A percentile compares a stretch with the other conserved stretches of the same genome.
Evolutionary conservation across 371 early-diverging fungal genomes (phyloP).

Genomic region (Mortierella sp.): DNA sequence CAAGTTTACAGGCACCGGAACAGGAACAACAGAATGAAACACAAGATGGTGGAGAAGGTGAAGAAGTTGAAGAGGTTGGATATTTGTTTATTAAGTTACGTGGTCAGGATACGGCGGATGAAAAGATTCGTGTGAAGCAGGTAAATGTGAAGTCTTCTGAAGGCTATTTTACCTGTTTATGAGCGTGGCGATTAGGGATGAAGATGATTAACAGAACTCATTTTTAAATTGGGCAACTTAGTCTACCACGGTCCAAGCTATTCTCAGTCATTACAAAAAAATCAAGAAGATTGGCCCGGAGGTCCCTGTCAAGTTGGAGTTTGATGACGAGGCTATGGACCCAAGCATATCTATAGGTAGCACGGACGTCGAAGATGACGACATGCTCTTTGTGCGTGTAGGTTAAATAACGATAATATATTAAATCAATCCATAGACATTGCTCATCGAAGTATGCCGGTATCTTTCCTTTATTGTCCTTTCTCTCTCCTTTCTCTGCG

Average conservation of each 20-base stretch:
- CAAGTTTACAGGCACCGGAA: background rate
- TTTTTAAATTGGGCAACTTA: background rate
- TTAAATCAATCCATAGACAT: background rate
- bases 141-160: too few relatives aligned
- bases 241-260: slow-evolving; percentile 31
- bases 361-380: slow-evolving; percentile 49
- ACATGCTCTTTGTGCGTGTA: slow-evolving; percentile 40
- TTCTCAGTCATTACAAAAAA: slow-evolving; percentile 24
- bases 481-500: too few relatives aligned
- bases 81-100: slow-evolving; percentile 36
- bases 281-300: slow-evolving; percentile 19
- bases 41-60: background rate
- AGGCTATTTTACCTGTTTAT: too few relatives aligned
- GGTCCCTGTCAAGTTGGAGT: slow-evolving; percentile 18
- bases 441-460: too few relatives aligned
- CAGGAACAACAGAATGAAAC: background rate
- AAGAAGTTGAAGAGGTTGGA: slow-evolving; percentile 6
- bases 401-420: slow-evolving; percentile 1
- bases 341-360: slow-evolving; percentile 18
- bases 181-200: too few relatives aligned
- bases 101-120: slow-evolving; percentile 39
- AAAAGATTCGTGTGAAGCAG: slow-evolving; percentile 45
- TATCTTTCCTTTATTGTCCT: too few relatives aligned
- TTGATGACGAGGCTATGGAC: slow-evolving; percentile 41
- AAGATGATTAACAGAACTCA: too few relatives aligned